These are phyloP conservation scores for Jaapia argillacea DNA, from an alignment of 768 basidiomycete genomes.

Conservation along the genomic window DNA sequence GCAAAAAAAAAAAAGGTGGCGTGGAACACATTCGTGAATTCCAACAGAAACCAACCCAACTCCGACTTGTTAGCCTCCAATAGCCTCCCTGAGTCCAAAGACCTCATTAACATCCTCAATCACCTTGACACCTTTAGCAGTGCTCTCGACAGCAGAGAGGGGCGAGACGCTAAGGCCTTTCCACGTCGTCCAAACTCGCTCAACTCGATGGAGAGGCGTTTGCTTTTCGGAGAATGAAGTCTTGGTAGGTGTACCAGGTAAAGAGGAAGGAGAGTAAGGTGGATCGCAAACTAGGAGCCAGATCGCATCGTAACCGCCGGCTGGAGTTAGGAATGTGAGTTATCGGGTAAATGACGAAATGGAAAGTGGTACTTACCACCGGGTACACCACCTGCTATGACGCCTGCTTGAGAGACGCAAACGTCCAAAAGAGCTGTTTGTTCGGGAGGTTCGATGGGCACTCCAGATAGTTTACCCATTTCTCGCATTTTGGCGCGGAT, in stretches of 20 bases:
- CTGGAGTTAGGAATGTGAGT: slow-evolving; percentile 28
- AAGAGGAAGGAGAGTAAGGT: too few relatives aligned
- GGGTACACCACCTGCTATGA: slow-evolving; percentile 92
- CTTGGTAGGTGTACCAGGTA: too few relatives aligned
- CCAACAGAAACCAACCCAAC: too few relatives aligned
- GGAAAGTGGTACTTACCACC: slow-evolving; percentile 55
- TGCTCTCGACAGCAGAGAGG: slow-evolving; percentile 60
- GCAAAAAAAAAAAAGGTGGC: too few relatives aligned
- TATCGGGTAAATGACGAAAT: not conserved
- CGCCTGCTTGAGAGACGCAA: slow-evolving; percentile 70
- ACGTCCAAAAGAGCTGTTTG: slow-evolving; percentile 79
- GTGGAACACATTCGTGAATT: too few relatives aligned
- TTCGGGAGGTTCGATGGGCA: slow-evolving; percentile 84
- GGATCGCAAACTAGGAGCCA: slow-evolving; percentile 83
- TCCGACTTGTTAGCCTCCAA: slow-evolving; percentile 2
- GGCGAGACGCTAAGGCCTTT: slow-evolving; percentile 59
- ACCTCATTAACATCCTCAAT: slow-evolving; percentile 51
- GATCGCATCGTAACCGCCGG: slow-evolving; percentile 95
- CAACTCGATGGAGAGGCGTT: slow-evolving; percentile 46
- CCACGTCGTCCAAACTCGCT: slow-evolving; percentile 60
- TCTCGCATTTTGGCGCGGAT: slow-evolving; percentile 74
- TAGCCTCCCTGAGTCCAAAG: slow-evolving; percentile 38
- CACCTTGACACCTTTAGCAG: slow-evolving; percentile 45
- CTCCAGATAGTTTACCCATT: slow-evolving; percentile 70
- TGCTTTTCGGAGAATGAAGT: slow-evolving; percentile 28